Conservation (phyloP, 2,329 filamentous ascomycete genomes). For the Penicillium sp. region DNA sequence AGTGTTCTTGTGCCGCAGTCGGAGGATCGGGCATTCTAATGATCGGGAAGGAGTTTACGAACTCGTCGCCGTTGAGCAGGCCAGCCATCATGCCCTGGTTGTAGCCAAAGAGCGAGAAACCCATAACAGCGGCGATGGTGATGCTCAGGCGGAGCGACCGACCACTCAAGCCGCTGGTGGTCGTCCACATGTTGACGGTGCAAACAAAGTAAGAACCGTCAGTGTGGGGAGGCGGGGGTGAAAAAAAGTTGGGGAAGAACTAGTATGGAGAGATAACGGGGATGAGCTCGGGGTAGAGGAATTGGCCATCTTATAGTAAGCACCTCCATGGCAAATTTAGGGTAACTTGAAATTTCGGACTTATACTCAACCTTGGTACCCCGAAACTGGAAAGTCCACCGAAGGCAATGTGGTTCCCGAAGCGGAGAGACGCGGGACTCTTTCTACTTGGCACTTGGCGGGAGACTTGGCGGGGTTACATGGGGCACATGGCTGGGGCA, state of each 20-base stretch:
- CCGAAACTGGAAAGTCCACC: constrained; percentile 12
- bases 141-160: constrained; percentile 19
- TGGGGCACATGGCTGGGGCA: not conserved
- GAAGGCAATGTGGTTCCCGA: constrained; percentile 3
- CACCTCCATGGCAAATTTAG: not conserved
- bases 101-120: constrained; percentile 49
- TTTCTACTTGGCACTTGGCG: constrained; percentile 1
- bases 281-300: not conserved
- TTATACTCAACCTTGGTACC: not conserved
- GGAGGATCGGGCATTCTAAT: constrained; percentile 25
- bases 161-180: constrained; percentile 20
- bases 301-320: constrained; percentile 10
- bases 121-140: constrained; percentile 32
- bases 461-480: not conserved
- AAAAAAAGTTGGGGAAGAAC: constrained; percentile 4
- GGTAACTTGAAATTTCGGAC: too few relatives aligned
- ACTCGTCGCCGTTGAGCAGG: constrained; percentile 21
- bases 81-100: constrained; percentile 28
- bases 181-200: constrained; percentile 27
- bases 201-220: constrained; percentile 6
- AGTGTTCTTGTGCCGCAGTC: constrained; percentile 24
- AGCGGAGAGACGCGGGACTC: constrained; percentile 4
- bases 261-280: not conserved
- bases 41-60: constrained; percentile 17
- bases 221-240: not conserved